These are phyloP conservation scores for Colletotrichum lentis DNA, from an alignment of 2,329 filamentous ascomycete genomes.

Conservation along the genomic window DNA sequence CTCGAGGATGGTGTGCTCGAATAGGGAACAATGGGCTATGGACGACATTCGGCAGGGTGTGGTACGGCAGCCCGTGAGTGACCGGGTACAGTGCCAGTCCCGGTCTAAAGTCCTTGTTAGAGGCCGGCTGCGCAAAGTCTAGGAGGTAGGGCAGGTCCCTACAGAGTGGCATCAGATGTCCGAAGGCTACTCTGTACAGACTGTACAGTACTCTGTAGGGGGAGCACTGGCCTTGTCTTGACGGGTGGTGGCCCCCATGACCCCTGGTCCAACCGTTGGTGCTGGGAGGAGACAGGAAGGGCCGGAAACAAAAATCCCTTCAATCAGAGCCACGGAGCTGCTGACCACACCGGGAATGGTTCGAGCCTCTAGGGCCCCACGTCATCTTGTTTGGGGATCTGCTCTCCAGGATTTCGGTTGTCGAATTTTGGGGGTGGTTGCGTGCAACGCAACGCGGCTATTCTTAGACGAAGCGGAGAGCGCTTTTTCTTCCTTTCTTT, in stretches of 20 bases:
- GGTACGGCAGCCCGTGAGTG: constrained; percentile 9
- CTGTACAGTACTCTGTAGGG: too few species aligned
- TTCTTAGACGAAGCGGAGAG: constrained; percentile 33
- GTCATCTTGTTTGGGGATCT: constrained; percentile 35
- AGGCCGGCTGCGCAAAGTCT: constrained; percentile 14
- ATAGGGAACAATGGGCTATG: background rate
- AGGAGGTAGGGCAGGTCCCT: constrained; percentile 15
- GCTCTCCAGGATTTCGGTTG: constrained; percentile 38
- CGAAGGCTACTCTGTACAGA: too few species aligned
- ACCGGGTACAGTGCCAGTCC: constrained; percentile 1
- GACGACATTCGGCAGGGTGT: background rate
- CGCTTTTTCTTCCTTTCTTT: constrained; percentile 2
- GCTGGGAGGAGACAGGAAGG: constrained; percentile 20
- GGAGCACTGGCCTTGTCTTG: constrained; percentile 15
- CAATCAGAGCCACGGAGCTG: constrained; percentile 36
- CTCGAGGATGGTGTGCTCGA: background rate
- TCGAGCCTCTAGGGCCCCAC: constrained; percentile 16
- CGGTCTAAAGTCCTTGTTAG: background rate
- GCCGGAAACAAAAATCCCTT: constrained; percentile 39
- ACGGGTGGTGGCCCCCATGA: constrained; percentile 13
- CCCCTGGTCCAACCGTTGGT: constrained; percentile 28
- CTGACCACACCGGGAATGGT: constrained; percentile 27
- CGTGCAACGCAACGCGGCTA: constrained; percentile 35
- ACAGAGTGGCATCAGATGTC: constrained; percentile 15
- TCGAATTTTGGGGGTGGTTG: constrained; percentile 28